phyloP scores from a whole-genome alignment of 345 rosid genomes.

The Capsella bursapastoris region DNA sequence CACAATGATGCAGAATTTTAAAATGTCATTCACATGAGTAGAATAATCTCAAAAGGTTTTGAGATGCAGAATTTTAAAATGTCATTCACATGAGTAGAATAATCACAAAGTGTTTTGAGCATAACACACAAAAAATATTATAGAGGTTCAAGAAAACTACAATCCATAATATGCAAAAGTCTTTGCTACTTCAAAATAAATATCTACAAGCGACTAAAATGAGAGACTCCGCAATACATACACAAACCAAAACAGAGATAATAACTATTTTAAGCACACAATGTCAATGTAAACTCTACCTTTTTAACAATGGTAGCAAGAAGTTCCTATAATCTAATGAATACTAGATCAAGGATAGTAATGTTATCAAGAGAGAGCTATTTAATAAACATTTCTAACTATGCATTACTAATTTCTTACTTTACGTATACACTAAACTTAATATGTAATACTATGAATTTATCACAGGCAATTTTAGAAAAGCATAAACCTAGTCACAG shows the following conservation, averaged over 20 bases:
- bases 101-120: not conserved
- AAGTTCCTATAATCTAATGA: not conserved
- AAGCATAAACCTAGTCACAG: slow-evolving; percentile 2
- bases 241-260: not conserved
- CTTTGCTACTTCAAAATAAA: not conserved
- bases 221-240: not conserved
- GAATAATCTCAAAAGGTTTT: too few relatives aligned
- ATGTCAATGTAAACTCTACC: not conserved
- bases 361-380: not conserved
- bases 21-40: too few relatives aligned
- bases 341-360: not conserved
- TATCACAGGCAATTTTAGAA: not conserved
- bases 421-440: not conserved
- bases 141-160: not conserved
- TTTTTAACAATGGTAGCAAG: not conserved
- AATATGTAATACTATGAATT: not conserved
- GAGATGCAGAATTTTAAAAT: not conserved
- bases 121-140: not conserved
- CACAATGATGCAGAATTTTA: not conserved
- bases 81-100: too few relatives aligned
- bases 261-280: not conserved
- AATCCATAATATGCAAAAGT: too few relatives aligned
- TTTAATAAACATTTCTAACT: not conserved
- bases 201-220: not conserved
- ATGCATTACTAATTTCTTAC: not conserved